Percentiles rank a stretch among this genome's conserved stretches.
phyloP scores from a whole-genome alignment of 2,329 filamentous ascomycete genomes.

The Ophidiomyces ophidiicola region DNA sequence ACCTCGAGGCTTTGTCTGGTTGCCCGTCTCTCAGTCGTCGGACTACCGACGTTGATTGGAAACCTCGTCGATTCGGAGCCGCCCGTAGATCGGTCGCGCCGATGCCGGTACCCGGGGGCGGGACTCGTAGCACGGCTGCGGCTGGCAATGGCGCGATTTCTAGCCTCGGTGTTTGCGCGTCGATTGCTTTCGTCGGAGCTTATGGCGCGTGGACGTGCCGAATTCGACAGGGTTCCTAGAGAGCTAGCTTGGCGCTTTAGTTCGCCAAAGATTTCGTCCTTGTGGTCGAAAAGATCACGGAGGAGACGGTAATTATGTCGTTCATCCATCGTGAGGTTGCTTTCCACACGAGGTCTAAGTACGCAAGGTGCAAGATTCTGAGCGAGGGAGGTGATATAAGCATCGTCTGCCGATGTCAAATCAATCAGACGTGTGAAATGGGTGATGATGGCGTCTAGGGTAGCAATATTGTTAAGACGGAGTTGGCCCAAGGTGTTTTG shows the following conservation, averaged over 20 bases:
- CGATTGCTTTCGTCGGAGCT: slow-evolving; percentile 94
- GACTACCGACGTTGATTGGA: slow-evolving; percentile 60
- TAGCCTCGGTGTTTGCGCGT: slow-evolving; percentile 85
- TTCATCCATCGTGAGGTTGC: slow-evolving; percentile 87
- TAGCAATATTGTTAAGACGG: slow-evolving; percentile 92
- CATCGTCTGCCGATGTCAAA: slow-evolving; percentile 86
- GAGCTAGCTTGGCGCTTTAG: slow-evolving; percentile 59
- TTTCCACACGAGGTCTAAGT: slow-evolving; percentile 74
- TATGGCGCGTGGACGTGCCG: slow-evolving; percentile 65
- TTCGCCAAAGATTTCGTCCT: slow-evolving; percentile 89
- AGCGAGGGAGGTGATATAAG: slow-evolving; percentile 64
- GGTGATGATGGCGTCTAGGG: slow-evolving; percentile 94
- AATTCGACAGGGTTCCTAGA: slow-evolving; percentile 14
- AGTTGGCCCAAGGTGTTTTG: slow-evolving; percentile 93
- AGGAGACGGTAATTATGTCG: slow-evolving; percentile 83
- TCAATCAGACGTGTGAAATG: slow-evolving; percentile 96
- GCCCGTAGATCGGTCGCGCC: slow-evolving; percentile 67
- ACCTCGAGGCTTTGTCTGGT: slow-evolving; percentile 66
- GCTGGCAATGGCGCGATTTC: slow-evolving; percentile 62
- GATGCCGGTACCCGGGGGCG: slow-evolving; percentile 43
- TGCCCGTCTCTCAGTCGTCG: slow-evolving; percentile 38
- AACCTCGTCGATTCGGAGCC: slow-evolving; percentile 60
- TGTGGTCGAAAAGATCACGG: slow-evolving; percentile 83
- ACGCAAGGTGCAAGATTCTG: slow-evolving; percentile 70
- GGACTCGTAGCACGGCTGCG: slow-evolving; percentile 66